These are phyloP conservation scores for Skeletonema potamos DNA, from an alignment of 108 stramenopile genomes.

Conservation along the genomic window DNA sequence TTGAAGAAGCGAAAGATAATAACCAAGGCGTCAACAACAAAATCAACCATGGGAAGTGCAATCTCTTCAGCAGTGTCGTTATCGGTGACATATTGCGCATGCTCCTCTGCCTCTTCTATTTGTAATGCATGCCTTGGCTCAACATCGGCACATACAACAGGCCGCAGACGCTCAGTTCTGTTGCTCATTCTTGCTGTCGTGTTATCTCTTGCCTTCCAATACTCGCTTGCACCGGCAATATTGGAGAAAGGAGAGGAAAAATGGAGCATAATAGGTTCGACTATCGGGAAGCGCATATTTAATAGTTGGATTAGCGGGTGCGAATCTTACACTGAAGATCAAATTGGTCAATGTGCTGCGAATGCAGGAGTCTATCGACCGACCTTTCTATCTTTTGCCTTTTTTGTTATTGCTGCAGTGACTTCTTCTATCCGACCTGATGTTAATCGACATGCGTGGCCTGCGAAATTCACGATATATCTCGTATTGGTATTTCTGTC, in stretches of 20 bases:
- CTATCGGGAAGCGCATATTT: conserved; percentile 57
- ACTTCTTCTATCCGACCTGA: conserved; percentile 53
- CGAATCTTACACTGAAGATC: conserved; percentile 32
- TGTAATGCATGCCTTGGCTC: conserved; percentile 75
- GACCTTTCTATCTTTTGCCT: conserved; percentile 60
- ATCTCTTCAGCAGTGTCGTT: conserved; percentile 53
- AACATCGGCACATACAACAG: conserved; percentile 51
- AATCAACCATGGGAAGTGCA: neutral
- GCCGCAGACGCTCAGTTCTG: conserved; percentile 81
- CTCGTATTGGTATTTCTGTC: conserved; percentile 54
- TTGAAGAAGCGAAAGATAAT: too few relatives aligned
- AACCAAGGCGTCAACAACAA: neutral
- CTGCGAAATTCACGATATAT: conserved; percentile 75
- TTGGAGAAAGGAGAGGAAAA: conserved; percentile 41
- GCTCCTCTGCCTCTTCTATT: conserved; percentile 55
- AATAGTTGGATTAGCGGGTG: conserved; percentile 72
- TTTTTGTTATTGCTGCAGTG: conserved; percentile 61
- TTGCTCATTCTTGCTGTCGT: conserved; percentile 60
- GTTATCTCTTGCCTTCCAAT: conserved; percentile 75
- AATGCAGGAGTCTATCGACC: conserved; percentile 84
- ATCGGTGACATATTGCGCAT: conserved; percentile 67
- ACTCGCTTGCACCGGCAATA: conserved; percentile 69
- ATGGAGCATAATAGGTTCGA: conserved; percentile 61
- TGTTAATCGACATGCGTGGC: conserved; percentile 76
- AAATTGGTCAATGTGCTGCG: conserved; percentile 64